phyloP scores from a whole-genome alignment of 345 rosid genomes.

The Viola odorata region DNA sequence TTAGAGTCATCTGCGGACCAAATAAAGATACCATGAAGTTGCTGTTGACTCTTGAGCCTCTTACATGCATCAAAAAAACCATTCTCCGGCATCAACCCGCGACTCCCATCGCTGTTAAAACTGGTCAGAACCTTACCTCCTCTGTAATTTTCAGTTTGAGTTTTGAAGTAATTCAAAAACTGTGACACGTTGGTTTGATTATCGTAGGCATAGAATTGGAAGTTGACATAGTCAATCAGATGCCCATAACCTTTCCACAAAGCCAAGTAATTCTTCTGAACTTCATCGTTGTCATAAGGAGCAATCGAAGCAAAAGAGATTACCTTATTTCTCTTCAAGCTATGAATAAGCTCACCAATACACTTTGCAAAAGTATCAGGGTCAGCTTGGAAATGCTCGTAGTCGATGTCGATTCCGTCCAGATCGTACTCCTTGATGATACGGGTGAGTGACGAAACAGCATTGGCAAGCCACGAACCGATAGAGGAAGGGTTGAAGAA shows the following conservation, averaged over 20 bases:
- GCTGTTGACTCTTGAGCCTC: constrained; percentile 7
- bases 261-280: constrained; percentile 10
- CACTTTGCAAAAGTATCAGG: constrained; percentile 1
- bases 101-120: constrained; percentile 10
- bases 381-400: constrained; percentile 10
- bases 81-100: constrained; percentile 4
- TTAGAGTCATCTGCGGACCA: constrained; percentile 14
- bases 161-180: constrained; percentile 2
- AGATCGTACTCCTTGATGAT: background rate
- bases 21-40: constrained; percentile 8
- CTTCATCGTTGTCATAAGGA: constrained; percentile 11
- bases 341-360: constrained; percentile 3
- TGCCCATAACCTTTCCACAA: constrained; percentile 11
- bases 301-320: constrained; percentile 15
- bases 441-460: background rate
- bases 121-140: constrained; percentile 12
- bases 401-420: constrained; percentile 11
- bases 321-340: constrained; percentile 4
- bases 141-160: background rate
- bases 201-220: constrained; percentile 14
- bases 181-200: background rate
- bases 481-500: constrained; percentile 4
- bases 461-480: constrained; percentile 7
- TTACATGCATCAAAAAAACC: constrained; percentile 11
- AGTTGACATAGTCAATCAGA: constrained; percentile 9